Percentiles rank a stretch among this genome's conserved stretches.
phyloP scores from a whole-genome alignment of 768 basidiomycete species.

The Lentinula edodes region DNA sequence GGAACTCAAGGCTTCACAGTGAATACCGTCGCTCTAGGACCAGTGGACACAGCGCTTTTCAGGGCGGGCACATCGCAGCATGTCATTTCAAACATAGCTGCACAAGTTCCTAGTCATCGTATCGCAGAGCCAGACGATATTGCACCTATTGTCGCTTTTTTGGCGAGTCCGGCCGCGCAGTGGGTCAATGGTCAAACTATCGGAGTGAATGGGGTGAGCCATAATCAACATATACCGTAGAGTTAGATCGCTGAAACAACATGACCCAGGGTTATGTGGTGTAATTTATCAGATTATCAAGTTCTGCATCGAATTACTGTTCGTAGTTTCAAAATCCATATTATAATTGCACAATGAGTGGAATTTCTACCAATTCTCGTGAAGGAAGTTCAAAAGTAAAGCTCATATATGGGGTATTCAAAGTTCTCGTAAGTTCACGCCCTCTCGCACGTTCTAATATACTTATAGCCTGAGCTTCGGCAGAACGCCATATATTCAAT shows the following conservation, averaged over 20 bases:
- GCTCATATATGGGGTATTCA: no score
- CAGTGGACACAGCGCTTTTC: conserved; percentile 52
- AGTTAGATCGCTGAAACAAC: not conserved
- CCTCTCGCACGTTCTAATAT: not conserved
- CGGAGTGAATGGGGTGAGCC: conserved; percentile 49
- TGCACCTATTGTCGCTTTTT: conserved; percentile 46
- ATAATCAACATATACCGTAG: not conserved
- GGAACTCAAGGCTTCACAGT: conserved; percentile 49
- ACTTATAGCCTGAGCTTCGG: not conserved
- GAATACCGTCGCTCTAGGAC: conserved; percentile 52
- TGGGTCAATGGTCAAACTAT: conserved; percentile 59
- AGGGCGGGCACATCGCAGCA: conserved; percentile 45
- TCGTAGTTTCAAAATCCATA: not conserved
- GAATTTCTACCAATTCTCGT: not conserved
- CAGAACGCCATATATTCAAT: not conserved
- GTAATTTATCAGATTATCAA: not conserved
- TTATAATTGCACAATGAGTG: not conserved
- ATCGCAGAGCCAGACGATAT: conserved; percentile 51
- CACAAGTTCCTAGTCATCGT: conserved; percentile 39
- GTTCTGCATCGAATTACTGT: no score
- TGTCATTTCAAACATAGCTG: conserved; percentile 39
- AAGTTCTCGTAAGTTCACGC: not conserved
- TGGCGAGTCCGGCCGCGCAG: conserved; percentile 44
- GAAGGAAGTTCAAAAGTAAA: no score
- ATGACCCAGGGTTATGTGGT: conserved; percentile 5